Percentiles rank a stretch among this genome's conserved stretches.
Evolutionary conservation across 768 basidiomycete genomes (phyloP).

Genomic region (Melanogaster broomeanus): DNA sequence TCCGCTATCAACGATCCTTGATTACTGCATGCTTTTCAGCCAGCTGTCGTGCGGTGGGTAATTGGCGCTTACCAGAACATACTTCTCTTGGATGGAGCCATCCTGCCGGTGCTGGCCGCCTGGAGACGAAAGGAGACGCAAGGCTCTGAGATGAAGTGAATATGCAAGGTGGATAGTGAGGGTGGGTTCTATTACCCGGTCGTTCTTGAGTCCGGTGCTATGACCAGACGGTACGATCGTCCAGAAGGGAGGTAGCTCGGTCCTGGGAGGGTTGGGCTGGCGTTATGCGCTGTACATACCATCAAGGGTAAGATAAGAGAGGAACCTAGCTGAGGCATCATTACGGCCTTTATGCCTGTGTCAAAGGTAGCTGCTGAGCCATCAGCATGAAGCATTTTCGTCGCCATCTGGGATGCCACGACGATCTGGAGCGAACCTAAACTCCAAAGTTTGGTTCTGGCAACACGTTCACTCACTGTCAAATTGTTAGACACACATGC

Average conservation of each 20-base stretch:
- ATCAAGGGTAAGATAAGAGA: slow-evolving; percentile 9
- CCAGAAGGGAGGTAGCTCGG: slow-evolving; percentile 44
- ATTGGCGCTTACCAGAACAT: slow-evolving; percentile 26
- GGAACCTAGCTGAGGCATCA: slow-evolving; percentile 68
- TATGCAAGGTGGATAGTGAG: slow-evolving; percentile 4
- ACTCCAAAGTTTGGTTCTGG: neutral
- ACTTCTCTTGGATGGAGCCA: slow-evolving; percentile 20
- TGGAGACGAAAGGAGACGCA: slow-evolving; percentile 44
- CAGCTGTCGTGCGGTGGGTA: slow-evolving; percentile 12
- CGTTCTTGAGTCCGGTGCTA: slow-evolving; percentile 41
- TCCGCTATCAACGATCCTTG: slow-evolving; percentile 23
- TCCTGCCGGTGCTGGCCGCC: slow-evolving; percentile 15
- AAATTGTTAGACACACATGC: slow-evolving; percentile 48
- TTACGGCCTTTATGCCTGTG: slow-evolving; percentile 58
- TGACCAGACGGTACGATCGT: slow-evolving; percentile 44
- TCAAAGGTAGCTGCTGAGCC: slow-evolving; percentile 69
- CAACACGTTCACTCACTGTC: slow-evolving; percentile 41
- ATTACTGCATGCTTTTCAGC: slow-evolving; percentile 9
- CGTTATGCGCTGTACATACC: slow-evolving; percentile 6
- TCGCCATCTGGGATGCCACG: slow-evolving; percentile 68
- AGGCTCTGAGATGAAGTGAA: slow-evolving; percentile 30
- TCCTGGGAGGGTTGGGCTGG: slow-evolving; percentile 20
- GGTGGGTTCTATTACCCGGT: slow-evolving; percentile 39
- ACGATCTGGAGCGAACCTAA: slow-evolving; percentile 42
- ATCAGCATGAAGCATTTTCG: slow-evolving; percentile 63